Conservation (phyloP, 2,329 filamentous ascomycete species). For the Colletotrichum acutatum region DNA sequence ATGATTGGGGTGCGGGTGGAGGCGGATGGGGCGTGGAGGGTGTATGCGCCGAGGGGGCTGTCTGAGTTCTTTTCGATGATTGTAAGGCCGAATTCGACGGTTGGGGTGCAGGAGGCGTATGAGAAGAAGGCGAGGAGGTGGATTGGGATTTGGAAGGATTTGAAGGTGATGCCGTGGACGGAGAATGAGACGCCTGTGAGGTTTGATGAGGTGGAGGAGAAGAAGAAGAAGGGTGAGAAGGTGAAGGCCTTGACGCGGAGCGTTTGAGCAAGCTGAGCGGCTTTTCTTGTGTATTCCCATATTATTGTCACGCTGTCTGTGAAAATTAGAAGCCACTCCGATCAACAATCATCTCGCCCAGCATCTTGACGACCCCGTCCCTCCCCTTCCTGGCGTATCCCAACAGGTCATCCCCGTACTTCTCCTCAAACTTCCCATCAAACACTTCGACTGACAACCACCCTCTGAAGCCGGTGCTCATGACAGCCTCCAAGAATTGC, state of each 20-base stretch:
- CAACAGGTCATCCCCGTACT: constrained; percentile 44
- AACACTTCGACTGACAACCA: constrained; percentile 76
- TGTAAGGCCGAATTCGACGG: constrained; percentile 45
- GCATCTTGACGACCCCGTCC: constrained; percentile 25
- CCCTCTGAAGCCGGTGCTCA: constrained; percentile 73
- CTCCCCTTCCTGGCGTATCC: constrained; percentile 41
- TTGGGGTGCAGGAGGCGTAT: constrained; percentile 43
- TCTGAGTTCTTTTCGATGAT: constrained; percentile 48
- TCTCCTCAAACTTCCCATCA: constrained; percentile 44
- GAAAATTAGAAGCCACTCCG: not conserved
- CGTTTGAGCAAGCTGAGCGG: not conserved
- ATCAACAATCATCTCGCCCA: constrained; percentile 28
- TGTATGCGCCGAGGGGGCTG: constrained; percentile 49
- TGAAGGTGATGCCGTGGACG: constrained; percentile 43
- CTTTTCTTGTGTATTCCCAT: not conserved
- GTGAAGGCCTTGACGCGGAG: too few species aligned
- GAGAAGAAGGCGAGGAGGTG: constrained; percentile 46
- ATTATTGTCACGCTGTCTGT: not conserved
- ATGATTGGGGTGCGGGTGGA: constrained; percentile 45
- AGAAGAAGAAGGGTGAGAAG: not conserved
- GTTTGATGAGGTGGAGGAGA: not conserved
- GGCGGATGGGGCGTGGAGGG: constrained; percentile 42
- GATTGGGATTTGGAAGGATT: constrained; percentile 42
- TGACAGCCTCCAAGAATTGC: constrained; percentile 72
- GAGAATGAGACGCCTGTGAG: constrained; percentile 4